Conservation (phyloP, 192 early-diverging fungal species). For the Coemansia sp. region DNA sequence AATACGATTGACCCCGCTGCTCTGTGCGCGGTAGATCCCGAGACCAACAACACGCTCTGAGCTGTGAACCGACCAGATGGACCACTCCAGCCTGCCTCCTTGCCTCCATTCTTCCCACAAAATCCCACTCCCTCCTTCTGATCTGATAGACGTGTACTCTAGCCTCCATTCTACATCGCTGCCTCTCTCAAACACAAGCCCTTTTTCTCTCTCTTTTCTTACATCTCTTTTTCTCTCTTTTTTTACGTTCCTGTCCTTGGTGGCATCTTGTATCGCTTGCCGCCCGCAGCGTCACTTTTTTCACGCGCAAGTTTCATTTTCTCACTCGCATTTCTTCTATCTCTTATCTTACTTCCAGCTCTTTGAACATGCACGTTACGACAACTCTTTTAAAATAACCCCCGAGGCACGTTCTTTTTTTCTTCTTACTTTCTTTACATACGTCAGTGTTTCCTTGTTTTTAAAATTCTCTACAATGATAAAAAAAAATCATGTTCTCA, state of each 20-base stretch:
- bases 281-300: slow-evolving; percentile 11
- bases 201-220: slow-evolving; percentile 1
- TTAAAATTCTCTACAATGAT: slow-evolving; percentile 4
- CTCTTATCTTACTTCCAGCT: slow-evolving; percentile 9
- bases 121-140: slow-evolving; percentile 9
- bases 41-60: slow-evolving; percentile 44
- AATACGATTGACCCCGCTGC: slow-evolving; percentile 59
- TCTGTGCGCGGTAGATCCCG: slow-evolving; percentile 59
- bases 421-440: background rate
- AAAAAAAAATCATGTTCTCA: background rate
- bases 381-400: background rate
- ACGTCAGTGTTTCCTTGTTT: background rate
- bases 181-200: slow-evolving; percentile 6
- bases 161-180: slow-evolving; percentile 26
- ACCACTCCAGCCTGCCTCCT: slow-evolving; percentile 3
- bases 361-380: slow-evolving; percentile 11
- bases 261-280: slow-evolving; percentile 2
- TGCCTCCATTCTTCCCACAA: background rate
- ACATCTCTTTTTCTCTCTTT: slow-evolving; percentile 5
- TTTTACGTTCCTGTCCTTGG: slow-evolving; percentile 13
- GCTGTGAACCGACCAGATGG: background rate
- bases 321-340: slow-evolving; percentile 12
- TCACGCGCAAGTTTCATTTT: slow-evolving; percentile 13
- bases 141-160: slow-evolving; percentile 54
- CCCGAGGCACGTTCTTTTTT: slow-evolving; percentile 4